Evolutionary conservation across 2,329 filamentous ascomycete genomes (phyloP).

Genomic region (Talaromyces amestolkiae): DNA sequence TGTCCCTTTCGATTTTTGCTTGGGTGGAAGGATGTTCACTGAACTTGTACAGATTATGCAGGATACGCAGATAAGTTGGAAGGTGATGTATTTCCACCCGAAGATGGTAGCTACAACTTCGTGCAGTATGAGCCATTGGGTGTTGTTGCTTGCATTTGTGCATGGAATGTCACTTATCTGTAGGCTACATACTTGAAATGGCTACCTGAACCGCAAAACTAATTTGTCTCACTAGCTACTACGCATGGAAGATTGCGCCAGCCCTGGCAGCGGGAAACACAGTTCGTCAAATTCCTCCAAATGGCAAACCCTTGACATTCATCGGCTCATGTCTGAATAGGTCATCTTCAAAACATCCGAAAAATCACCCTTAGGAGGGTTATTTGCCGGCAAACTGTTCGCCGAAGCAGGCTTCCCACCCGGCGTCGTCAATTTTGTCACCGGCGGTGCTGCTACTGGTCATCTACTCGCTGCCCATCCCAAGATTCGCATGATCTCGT

Average conservation of each 20-base stretch:
- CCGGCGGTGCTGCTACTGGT: constrained; percentile 27
- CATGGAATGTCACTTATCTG: constrained; percentile 30
- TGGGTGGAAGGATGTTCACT: neutral
- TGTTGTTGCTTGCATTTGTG: constrained; percentile 22
- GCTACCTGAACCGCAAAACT: neutral
- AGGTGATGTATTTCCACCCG: constrained; percentile 23
- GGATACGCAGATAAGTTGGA: constrained; percentile 59
- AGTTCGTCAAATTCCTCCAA: neutral
- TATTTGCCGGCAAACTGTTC: constrained; percentile 39
- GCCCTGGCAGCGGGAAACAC: constrained; percentile 47
- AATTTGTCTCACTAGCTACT: neutral
- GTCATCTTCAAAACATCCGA: constrained; percentile 49
- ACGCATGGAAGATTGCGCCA: constrained; percentile 41
- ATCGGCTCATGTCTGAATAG: neutral
- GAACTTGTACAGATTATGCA: constrained; percentile 8
- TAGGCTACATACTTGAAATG: neutral
- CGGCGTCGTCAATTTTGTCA: constrained; percentile 45
- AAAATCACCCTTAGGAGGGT: constrained; percentile 41
- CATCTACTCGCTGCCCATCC: constrained; percentile 42
- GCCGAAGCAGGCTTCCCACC: constrained; percentile 46
- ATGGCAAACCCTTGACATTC: neutral
- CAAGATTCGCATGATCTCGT: constrained; percentile 32
- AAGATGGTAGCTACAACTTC: constrained; percentile 23
- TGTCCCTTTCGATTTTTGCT: no score
- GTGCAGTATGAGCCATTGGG: constrained; percentile 22